Conservation (phyloP, 2,329 filamentous ascomycete species). For the Clarireedia hainanense region DNA sequence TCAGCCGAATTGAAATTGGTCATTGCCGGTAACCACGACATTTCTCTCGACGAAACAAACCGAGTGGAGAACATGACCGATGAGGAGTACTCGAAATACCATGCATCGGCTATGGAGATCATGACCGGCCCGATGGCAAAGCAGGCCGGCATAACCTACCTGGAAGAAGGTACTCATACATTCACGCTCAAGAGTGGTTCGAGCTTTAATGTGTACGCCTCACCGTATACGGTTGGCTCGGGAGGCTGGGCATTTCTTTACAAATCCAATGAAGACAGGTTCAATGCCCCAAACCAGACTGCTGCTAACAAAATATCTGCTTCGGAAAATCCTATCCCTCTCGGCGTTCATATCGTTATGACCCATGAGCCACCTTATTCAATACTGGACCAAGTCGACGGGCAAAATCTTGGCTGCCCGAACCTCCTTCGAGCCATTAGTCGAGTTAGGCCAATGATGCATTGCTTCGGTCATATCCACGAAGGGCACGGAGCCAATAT, state of each 20-base stretch:
- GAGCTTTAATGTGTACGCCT: slow-evolving; percentile 20
- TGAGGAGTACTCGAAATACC: slow-evolving; percentile 1
- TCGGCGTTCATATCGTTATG: slow-evolving; percentile 31
- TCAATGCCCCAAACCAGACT: slow-evolving; percentile 6
- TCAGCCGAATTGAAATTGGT: slow-evolving; percentile 52
- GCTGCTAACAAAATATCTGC: slow-evolving; percentile 6
- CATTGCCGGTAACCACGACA: slow-evolving; percentile 56
- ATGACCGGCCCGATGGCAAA: slow-evolving; percentile 8
- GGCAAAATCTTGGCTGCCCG: slow-evolving; percentile 35
- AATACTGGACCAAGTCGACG: slow-evolving; percentile 25
- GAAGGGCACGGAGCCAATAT: slow-evolving; percentile 49
- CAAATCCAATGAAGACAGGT: slow-evolving; percentile 12
- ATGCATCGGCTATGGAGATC: slow-evolving; percentile 4
- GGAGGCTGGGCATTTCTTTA: slow-evolving; percentile 21
- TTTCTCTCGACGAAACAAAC: slow-evolving; percentile 21
- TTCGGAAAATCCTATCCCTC: slow-evolving; percentile 12
- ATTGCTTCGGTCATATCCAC: slow-evolving; percentile 53
- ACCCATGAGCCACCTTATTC: slow-evolving; percentile 33
- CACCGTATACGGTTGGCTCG: slow-evolving; percentile 17
- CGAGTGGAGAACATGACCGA: slow-evolving; percentile 10
- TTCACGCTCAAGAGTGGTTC: slow-evolving; percentile 21
- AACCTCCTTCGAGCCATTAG: slow-evolving; percentile 40
- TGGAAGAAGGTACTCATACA: slow-evolving; percentile 11
- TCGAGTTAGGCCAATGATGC: slow-evolving; percentile 37
- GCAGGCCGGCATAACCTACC: slow-evolving; percentile 15